Percentiles rank a stretch among this genome's conserved stretches.
Conservation (phyloP, 2,329 filamentous ascomycete genomes). For the Fusarium bactridioides region DNA sequence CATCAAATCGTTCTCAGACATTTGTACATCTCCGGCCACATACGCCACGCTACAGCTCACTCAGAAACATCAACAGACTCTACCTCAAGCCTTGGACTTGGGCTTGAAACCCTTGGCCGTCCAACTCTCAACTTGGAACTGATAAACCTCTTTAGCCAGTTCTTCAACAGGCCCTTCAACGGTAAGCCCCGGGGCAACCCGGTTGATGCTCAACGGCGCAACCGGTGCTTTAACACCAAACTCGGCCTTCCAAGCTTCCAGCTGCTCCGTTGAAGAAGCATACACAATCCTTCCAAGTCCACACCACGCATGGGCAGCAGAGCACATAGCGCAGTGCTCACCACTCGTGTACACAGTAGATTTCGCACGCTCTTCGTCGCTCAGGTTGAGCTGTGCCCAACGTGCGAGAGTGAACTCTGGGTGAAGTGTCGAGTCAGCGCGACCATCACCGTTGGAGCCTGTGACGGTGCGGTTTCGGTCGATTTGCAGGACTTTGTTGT, state of each 20-base stretch:
- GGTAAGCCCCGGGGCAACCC: slow-evolving; percentile 41
- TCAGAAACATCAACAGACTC: neutral
- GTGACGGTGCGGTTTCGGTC: slow-evolving; percentile 49
- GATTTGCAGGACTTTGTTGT: slow-evolving; percentile 40
- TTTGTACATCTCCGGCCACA: neutral
- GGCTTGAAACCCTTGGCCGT: slow-evolving; percentile 20
- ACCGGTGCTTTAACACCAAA: slow-evolving; percentile 37
- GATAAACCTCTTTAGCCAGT: slow-evolving; percentile 42
- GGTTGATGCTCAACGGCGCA: slow-evolving; percentile 39
- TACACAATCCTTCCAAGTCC: slow-evolving; percentile 49
- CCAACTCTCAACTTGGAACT: slow-evolving; percentile 39
- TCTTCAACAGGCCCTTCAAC: slow-evolving; percentile 44
- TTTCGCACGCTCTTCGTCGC: slow-evolving; percentile 50
- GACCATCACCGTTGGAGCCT: slow-evolving; percentile 36
- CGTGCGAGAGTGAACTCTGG: slow-evolving; percentile 49
- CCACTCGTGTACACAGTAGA: slow-evolving; percentile 49
- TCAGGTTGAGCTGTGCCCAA: slow-evolving; percentile 48
- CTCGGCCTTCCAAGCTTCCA: slow-evolving; percentile 42
- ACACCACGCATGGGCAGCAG: slow-evolving; percentile 47
- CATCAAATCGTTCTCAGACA: neutral
- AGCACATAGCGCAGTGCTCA: slow-evolving; percentile 51
- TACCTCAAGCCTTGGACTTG: slow-evolving; percentile 8
- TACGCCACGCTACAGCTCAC: neutral
- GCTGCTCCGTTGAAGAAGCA: slow-evolving; percentile 43
- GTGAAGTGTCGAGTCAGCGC: slow-evolving; percentile 46